These are phyloP conservation scores for Cryptococcus sp. DNA, from an alignment of 1,284 basidiomycete species.

Conservation along the genomic window DNA sequence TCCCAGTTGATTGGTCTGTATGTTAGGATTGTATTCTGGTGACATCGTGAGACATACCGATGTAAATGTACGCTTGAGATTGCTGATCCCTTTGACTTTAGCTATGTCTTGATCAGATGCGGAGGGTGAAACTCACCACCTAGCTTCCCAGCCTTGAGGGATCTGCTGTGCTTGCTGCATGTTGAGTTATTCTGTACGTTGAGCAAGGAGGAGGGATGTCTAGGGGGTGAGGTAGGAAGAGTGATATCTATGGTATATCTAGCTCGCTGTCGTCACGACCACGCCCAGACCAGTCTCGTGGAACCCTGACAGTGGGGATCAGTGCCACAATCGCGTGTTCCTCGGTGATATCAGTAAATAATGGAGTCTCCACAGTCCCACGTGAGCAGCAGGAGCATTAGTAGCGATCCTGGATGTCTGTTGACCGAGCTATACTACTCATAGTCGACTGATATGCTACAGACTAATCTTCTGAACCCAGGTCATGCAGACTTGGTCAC, in stretches of 20 bases:
- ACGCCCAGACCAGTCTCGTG: neutral
- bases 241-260: too few species aligned
- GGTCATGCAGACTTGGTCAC: conserved; percentile 49
- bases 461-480: conserved; percentile 44
- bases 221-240: neutral
- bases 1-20: conserved; percentile 50
- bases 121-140: conserved; percentile 60
- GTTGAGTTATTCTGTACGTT: neutral
- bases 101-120: conserved; percentile 2
- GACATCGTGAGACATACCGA: conserved; percentile 52
- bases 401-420: too few species aligned
- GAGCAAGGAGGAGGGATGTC: neutral
- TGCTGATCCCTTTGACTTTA: conserved; percentile 62
- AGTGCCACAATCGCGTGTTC: neutral
- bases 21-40: conserved; percentile 9
- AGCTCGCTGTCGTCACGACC: neutral
- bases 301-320: neutral
- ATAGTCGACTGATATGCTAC: too few species aligned
- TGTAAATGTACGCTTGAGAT: conserved; percentile 78
- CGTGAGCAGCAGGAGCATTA: too few species aligned
- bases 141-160: conserved; percentile 74
- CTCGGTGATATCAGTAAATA: neutral
- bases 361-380: too few species aligned
- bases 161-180: conserved; percentile 18
- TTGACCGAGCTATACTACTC: too few species aligned